Percentiles rank a stretch among this genome's conserved stretches.
Conservation (phyloP, 495 filamentous ascomycete species). For the Aspergillus bertholletiae region DNA sequence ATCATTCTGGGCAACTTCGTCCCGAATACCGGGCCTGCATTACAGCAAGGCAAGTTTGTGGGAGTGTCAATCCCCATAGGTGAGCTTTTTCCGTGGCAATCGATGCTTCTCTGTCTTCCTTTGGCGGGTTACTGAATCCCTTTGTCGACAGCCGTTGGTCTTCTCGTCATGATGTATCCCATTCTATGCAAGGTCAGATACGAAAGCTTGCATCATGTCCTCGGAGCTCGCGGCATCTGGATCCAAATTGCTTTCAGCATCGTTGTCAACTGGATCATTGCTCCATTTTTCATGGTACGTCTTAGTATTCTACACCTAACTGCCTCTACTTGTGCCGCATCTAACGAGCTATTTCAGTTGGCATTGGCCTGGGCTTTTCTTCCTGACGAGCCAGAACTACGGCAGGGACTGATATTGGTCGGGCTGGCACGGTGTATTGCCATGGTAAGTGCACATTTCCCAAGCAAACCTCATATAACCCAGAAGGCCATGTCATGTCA, state of each 20-base stretch:
- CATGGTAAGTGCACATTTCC: constrained; percentile 57
- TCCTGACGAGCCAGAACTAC: constrained; percentile 64
- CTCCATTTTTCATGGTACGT: constrained; percentile 80
- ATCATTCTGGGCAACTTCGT: constrained; percentile 81
- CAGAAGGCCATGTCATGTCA: too few species aligned
- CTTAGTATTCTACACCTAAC: not conserved
- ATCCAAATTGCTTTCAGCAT: constrained; percentile 76
- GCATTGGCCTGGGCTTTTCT: constrained; percentile 80
- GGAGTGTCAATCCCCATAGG: constrained; percentile 77
- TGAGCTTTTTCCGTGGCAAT: constrained; percentile 25
- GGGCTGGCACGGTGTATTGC: constrained; percentile 79
- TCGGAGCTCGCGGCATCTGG: constrained; percentile 64
- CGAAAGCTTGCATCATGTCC: constrained; percentile 70
- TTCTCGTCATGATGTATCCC: constrained; percentile 94
- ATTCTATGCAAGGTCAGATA: constrained; percentile 91
- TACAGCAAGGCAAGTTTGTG: constrained; percentile 70
- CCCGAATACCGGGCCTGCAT: constrained; percentile 51
- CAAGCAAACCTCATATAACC: not conserved
- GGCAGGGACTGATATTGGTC: constrained; percentile 73
- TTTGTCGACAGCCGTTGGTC: constrained; percentile 58
- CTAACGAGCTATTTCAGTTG: too few species aligned
- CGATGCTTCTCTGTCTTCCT: not conserved
- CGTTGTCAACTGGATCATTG: constrained; percentile 85
- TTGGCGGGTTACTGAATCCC: not conserved
- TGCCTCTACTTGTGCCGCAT: too few species aligned